Percentiles rank a stretch among this genome's conserved stretches.
phyloP scores from a whole-genome alignment of 805 yeast genomes.

The Zygotorulaspora florentina region DNA sequence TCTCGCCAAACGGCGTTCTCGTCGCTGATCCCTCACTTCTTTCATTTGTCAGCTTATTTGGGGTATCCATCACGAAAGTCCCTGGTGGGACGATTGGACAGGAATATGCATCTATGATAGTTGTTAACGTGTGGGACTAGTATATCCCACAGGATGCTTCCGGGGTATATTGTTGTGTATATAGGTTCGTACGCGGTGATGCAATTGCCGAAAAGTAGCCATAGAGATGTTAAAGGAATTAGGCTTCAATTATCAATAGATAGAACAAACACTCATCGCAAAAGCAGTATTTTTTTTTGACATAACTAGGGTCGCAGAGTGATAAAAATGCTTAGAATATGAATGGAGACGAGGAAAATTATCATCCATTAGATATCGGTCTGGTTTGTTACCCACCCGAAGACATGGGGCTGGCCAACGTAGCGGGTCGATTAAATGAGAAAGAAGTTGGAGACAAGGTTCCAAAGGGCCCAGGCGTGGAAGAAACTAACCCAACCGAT shows the following conservation, averaged over 20 bases:
- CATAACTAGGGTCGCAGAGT: not conserved
- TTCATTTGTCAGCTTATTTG: slow-evolving; percentile 6
- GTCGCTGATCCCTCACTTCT: slow-evolving; percentile 8
- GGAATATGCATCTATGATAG: too few species aligned
- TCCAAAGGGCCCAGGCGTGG: slow-evolving; percentile 1
- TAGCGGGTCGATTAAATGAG: not conserved
- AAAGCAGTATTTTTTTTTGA: not conserved
- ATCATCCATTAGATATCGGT: slow-evolving; percentile 15
- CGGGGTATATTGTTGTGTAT: not conserved
- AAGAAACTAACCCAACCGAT: slow-evolving; percentile 13
- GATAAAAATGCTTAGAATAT: slow-evolving; percentile 10
- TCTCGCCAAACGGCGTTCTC: slow-evolving; percentile 25
- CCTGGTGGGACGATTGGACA: too few species aligned
- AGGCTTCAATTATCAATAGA: not conserved
- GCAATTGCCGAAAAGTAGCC: not conserved
- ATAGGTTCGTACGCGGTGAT: not conserved
- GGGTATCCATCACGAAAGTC: slow-evolving; percentile 12
- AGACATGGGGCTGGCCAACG: slow-evolving; percentile 6
- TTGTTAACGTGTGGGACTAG: too few species aligned
- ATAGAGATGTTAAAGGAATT: not conserved
- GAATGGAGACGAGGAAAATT: slow-evolving; percentile 13
- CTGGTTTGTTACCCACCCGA: slow-evolving; percentile 12
- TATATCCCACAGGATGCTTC: not conserved
- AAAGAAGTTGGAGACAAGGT: slow-evolving; percentile 4
- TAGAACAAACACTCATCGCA: not conserved